phyloP scores from a whole-genome alignment of 2,329 filamentous ascomycete species.

The Talaromyces sp. region DNA sequence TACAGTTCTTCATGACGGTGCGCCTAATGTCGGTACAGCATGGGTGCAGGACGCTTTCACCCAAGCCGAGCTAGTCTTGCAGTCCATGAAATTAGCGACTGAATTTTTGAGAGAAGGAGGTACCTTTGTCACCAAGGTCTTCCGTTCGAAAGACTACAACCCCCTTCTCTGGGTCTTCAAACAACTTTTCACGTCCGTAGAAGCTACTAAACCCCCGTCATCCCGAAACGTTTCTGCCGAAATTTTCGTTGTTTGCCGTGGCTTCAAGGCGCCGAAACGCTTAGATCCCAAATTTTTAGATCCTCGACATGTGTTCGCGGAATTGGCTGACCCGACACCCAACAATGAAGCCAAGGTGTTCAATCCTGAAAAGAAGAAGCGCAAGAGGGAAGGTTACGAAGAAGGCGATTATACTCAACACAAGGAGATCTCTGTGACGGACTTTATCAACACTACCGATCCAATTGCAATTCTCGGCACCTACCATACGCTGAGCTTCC shows the following conservation, averaged over 20 bases:
- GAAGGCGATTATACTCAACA: conserved; percentile 91
- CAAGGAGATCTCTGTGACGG: conserved; percentile 80
- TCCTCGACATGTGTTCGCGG: conserved; percentile 82
- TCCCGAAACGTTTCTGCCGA: conserved; percentile 95
- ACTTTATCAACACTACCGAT: conserved; percentile 90
- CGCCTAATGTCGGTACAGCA: conserved; percentile 93
- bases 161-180: conserved; percentile 95
- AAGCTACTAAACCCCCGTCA: conserved; percentile 94
- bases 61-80: conserved; percentile 85
- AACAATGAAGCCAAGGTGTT: conserved; percentile 98
- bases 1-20: conserved; percentile 91
- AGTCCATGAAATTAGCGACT: conserved; percentile 87
- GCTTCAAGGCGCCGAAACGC: conserved; percentile 89
- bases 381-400: conserved; percentile 95
- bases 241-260: conserved; percentile 95
- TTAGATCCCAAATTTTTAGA: conserved; percentile 92
- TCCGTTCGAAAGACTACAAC: conserved; percentile 96
- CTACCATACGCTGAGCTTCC: conserved; percentile 78
- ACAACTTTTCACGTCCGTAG: conserved; percentile 89
- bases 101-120: conserved; percentile 88
- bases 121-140: conserved; percentile 95
- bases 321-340: conserved; percentile 74
- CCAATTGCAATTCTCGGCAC: conserved; percentile 87
- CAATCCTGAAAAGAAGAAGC: conserved; percentile 95
- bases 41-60: conserved; percentile 99